phyloP scores from a whole-genome alignment of 202 grass and related monocot genomes.

The Digitaria exilis region DNA sequence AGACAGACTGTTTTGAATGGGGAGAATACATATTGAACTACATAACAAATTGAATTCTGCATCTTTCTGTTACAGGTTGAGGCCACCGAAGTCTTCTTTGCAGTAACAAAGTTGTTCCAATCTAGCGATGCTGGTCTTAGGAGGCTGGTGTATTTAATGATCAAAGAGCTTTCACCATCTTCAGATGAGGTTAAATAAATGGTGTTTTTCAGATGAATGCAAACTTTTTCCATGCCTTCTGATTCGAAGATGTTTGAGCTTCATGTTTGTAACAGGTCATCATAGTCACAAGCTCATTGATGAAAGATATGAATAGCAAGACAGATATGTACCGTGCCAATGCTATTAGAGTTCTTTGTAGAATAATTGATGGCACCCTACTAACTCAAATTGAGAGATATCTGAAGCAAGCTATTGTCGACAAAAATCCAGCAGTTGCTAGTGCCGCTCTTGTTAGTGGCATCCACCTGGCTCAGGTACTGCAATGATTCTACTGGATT shows the following conservation, averaged over 20 bases:
- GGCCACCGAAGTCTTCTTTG: constrained; percentile 85
- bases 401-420: constrained; percentile 85
- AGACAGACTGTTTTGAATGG: neutral
- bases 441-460: constrained; percentile 86
- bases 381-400: constrained; percentile 90
- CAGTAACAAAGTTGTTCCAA: constrained; percentile 77
- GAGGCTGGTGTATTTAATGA: constrained; percentile 80
- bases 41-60: neutral
- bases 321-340: constrained; percentile 86
- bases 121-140: constrained; percentile 73
- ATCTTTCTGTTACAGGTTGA: constrained; percentile 62
- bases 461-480: constrained; percentile 73
- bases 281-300: constrained; percentile 88
- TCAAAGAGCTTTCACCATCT: constrained; percentile 84
- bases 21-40: neutral
- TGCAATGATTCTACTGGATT: constrained; percentile 14
- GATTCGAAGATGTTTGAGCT: constrained; percentile 10
- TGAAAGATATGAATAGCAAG: constrained; percentile 95
- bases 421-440: constrained; percentile 77
- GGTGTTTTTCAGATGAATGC: neutral
- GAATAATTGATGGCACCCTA: constrained; percentile 73
- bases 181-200: constrained; percentile 65
- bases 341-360: constrained; percentile 85
- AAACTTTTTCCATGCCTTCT: neutral
- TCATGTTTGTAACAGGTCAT: constrained; percentile 53